phyloP scores from a whole-genome alignment of 179 eudicot species.

The Pouteria campechiana region DNA sequence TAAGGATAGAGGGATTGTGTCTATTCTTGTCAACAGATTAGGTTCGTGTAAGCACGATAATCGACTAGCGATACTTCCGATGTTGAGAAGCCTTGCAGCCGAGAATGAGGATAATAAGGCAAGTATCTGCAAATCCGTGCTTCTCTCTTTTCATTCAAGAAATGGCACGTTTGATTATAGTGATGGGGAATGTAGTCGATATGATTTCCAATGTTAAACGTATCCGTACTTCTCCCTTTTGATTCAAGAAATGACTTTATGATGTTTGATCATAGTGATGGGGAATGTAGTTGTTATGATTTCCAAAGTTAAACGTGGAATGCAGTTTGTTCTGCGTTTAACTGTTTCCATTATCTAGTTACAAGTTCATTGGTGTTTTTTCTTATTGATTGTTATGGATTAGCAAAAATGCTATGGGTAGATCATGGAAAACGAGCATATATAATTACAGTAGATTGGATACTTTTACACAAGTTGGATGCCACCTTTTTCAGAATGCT shows the following conservation, averaged over 20 bases:
- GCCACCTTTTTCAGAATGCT: no score
- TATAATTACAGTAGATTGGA: no score
- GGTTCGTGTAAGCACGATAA: constrained; percentile 35
- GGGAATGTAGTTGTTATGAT: no score
- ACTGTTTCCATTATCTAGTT: no score
- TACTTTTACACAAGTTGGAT: no score
- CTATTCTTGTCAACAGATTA: constrained; percentile 50
- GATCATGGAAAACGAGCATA: no score
- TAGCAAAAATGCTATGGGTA: no score
- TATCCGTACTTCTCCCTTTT: neutral
- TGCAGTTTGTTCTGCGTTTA: no score
- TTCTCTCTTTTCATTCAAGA: neutral
- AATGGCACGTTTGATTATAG: neutral
- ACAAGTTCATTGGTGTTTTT: no score
- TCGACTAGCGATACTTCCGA: constrained; percentile 42
- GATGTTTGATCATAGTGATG: neutral
- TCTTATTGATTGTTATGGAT: no score
- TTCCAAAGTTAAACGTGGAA: no score
- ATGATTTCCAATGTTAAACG: no score
- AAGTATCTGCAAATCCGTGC: neutral
- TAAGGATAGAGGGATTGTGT: constrained; percentile 48
- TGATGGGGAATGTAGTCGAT: neutral
- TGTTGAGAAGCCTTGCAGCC: constrained; percentile 36
- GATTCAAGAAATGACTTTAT: neutral
- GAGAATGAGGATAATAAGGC: constrained; percentile 50